Evolutionary conservation across 768 basidiomycete genomes (phyloP), one percentile per base, ranked within the genome.

Genomic region (Clitopilus passeckerianus): DNA sequence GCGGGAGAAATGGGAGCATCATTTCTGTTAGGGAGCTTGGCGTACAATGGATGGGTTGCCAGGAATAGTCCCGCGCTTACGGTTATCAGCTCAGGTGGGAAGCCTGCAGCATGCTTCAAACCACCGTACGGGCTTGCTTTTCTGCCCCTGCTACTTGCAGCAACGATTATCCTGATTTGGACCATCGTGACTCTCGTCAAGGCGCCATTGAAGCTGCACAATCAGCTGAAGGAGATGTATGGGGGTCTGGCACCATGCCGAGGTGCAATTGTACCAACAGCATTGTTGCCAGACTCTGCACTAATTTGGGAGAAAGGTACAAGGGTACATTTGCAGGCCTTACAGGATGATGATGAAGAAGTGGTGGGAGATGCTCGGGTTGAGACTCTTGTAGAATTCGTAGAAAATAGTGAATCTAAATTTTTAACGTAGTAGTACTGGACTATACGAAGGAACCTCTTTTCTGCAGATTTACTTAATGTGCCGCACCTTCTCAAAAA

Each of bases 271-370:
- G 27, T 30, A 30, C 27, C 27, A 7, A 30, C 27, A 4, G 27
- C 27, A 30, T 30, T 56, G 5, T 41, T 9, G 10, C 37, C 23
- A 6, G 55, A 58, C 6, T 58, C 61, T 16, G 50, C 62, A 15
- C 23, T 64, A 12, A 37, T 59, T 22, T 64, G 63, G 63, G 61
- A 64, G 59, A 60, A 35, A 14, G 27, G 24, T 1, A 61, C 63
- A 8, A 24, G 58, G 54, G 57, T 57, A 34, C 63, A 54, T 18
- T 53, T 64, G 18, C 57, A 59, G 35, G 23, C 58, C 9, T 41
- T 64, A n/a, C 44, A 3, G 27, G 7, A 7, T 4, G 27, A 52
- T 14, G 54, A 62, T 30, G 61, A 54, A 4, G 54, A 57, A 46
- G 46, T 41, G 15, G 12, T 61, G 24, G 34, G 23, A 8, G 53